These are phyloP conservation scores for Podila horticola DNA, from an alignment of 192 early-diverging fungal genomes.

Conservation along the genomic window DNA sequence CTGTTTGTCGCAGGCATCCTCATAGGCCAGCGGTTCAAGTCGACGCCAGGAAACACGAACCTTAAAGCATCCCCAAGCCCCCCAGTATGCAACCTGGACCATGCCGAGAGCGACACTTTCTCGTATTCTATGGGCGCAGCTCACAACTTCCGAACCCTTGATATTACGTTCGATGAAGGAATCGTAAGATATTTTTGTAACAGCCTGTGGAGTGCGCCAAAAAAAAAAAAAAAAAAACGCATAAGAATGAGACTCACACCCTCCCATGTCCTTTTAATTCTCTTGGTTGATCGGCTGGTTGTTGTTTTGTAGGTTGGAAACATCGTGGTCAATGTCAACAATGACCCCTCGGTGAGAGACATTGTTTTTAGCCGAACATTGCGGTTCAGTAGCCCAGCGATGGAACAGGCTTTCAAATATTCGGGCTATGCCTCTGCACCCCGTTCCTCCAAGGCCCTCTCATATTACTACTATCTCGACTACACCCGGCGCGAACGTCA, in stretches of 20 bases:
- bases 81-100: neutral
- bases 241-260: neutral
- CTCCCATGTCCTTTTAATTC: neutral
- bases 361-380: neutral
- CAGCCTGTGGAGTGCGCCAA: neutral
- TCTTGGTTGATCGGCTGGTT: too few relatives aligned
- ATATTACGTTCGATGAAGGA: neutral
- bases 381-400: neutral
- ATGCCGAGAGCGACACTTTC: neutral
- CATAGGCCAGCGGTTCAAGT: neutral
- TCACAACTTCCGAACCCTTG: neutral
- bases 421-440: neutral
- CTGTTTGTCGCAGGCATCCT: neutral
- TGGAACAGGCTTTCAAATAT: neutral
- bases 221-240: neutral
- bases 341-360: neutral
- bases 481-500: neutral
- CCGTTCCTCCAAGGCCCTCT: neutral
- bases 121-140: neutral
- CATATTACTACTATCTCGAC: neutral
- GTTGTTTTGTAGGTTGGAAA: neutral
- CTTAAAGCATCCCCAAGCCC: neutral
- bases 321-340: neutral
- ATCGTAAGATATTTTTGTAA: neutral
- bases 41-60: neutral